phyloP scores from a whole-genome alignment of 2,329 filamentous ascomycete genomes.

The Nemania diffusa region DNA sequence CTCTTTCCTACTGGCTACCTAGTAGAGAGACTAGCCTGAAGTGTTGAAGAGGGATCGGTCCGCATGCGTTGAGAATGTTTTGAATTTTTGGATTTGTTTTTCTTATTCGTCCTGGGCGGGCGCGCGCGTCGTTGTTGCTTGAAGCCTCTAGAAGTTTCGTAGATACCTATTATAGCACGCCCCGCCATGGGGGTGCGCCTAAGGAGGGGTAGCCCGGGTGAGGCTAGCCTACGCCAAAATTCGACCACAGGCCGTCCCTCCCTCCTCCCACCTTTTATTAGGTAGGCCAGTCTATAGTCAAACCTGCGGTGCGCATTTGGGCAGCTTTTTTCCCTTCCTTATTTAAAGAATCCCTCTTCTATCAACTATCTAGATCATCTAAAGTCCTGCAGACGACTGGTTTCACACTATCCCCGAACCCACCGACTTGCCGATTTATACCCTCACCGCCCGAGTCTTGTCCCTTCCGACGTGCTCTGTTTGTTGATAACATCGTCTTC shows the following conservation, averaged over 20 bases:
- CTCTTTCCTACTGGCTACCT: neutral
- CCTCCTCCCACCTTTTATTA: conserved; percentile 36
- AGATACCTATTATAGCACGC: conserved; percentile 1
- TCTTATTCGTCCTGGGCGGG: conserved; percentile 3
- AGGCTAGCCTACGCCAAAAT: conserved; percentile 35
- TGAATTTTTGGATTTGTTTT: neutral
- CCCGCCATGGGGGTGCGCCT: conserved; percentile 38
- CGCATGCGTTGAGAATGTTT: conserved; percentile 27
- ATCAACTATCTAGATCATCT: conserved; percentile 8
- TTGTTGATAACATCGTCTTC: conserved; percentile 6
- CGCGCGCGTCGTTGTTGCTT: conserved; percentile 26
- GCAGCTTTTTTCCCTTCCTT: conserved; percentile 42
- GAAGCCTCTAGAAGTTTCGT: conserved; percentile 49
- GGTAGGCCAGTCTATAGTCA: conserved; percentile 28
- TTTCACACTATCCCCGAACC: conserved; percentile 10
- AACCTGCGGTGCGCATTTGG: conserved; percentile 43
- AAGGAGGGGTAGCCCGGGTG: conserved; percentile 42
- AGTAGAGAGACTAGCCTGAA: neutral
- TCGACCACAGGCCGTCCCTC: conserved; percentile 29
- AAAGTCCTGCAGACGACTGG: conserved; percentile 16
- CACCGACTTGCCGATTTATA: conserved; percentile 1
- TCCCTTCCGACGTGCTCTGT: conserved; percentile 17
- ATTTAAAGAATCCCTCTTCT: conserved; percentile 29
- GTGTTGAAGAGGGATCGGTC: conserved; percentile 2
- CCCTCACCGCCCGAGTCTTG: conserved; percentile 22